These are phyloP conservation scores for Ampelocalamus luodianensis DNA, from an alignment of 176 grass and related monocot genomes.

Conservation along the genomic window DNA sequence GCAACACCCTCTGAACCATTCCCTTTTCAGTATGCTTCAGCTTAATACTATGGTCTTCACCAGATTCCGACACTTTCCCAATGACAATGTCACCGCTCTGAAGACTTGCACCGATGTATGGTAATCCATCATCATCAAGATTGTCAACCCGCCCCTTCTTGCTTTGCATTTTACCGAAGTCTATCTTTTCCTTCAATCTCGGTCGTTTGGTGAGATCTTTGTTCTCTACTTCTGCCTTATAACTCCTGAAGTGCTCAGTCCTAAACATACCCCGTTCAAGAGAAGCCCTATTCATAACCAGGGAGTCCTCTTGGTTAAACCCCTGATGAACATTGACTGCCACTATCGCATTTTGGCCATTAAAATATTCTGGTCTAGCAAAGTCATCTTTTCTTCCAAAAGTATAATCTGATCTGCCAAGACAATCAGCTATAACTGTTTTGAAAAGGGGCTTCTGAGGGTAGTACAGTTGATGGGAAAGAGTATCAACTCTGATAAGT, in stretches of 20 bases:
- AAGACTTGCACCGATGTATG: conserved; percentile 86
- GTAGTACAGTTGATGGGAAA: conserved; percentile 92
- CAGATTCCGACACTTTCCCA: conserved; percentile 81
- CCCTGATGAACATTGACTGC: conserved; percentile 96
- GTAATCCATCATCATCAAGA: conserved; percentile 95
- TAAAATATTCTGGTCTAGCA: conserved; percentile 83
- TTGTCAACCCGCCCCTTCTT: conserved; percentile 90
- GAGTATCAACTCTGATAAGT: conserved; percentile 78
- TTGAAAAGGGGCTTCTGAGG: conserved; percentile 94
- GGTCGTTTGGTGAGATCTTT: conserved; percentile 60
- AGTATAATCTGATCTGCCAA: conserved; percentile 64
- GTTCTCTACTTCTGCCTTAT: conserved; percentile 92
- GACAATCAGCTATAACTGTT: conserved; percentile 77
- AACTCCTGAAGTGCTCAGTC: conserved; percentile 80
- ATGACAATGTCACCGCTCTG: conserved; percentile 93
- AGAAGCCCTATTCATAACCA: conserved; percentile 96
- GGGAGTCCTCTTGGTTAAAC: conserved; percentile 97
- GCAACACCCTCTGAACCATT: conserved; percentile 90
- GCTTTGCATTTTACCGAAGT: conserved; percentile 90
- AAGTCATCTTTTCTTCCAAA: conserved; percentile 64
- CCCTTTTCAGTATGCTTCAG: conserved; percentile 97
- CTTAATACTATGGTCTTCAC: conserved; percentile 89
- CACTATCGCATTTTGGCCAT: conserved; percentile 97
- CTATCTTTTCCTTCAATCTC: conserved; percentile 75
- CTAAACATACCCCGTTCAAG: conserved; percentile 94